Conservation (phyloP, 495 filamentous ascomycete genomes). For the Pseudotulostoma volvatum region DNA sequence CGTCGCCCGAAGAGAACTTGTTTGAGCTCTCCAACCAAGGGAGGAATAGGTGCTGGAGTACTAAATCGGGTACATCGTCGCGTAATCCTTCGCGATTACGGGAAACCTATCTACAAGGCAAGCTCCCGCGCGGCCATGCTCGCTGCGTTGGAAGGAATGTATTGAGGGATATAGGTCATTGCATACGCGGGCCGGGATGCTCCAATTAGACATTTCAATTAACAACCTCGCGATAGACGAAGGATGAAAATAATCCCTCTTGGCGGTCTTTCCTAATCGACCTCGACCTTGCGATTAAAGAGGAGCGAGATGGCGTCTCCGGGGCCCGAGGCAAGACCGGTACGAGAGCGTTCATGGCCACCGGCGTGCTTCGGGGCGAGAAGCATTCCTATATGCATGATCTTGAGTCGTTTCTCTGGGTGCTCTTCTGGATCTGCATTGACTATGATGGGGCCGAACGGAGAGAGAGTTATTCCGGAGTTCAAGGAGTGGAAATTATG, state of each 20-base stretch:
- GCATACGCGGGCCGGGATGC: conserved; percentile 8
- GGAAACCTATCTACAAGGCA: no score
- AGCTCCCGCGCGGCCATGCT: no score
- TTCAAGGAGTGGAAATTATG: conserved; percentile 18
- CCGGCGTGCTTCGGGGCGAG: conserved; percentile 12
- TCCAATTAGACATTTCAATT: conserved; percentile 24
- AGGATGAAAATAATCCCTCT: conserved; percentile 14
- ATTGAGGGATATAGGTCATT: no score
- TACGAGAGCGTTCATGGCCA: no score
- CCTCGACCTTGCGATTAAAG: conserved; percentile 16
- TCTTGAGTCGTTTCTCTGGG: conserved; percentile 39
- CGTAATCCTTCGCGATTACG: no score
- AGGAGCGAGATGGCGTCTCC: conserved; percentile 7
- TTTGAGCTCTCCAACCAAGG: no score
- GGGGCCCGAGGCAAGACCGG: conserved; percentile 16
- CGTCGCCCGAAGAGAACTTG: no score
- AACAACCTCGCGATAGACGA: conserved; percentile 23
- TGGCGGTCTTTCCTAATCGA: no score
- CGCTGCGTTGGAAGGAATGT: no score
- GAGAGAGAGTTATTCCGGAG: conserved; percentile 3
- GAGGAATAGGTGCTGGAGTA: no score
- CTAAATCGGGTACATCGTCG: no score
- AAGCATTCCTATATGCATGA: conserved; percentile 14
- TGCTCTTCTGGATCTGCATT: conserved; percentile 34
- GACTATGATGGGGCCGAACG: conserved; percentile 17